These are phyloP conservation scores for Serendipita sp. DNA, from an alignment of 768 basidiomycete genomes.

Conservation along the genomic window DNA sequence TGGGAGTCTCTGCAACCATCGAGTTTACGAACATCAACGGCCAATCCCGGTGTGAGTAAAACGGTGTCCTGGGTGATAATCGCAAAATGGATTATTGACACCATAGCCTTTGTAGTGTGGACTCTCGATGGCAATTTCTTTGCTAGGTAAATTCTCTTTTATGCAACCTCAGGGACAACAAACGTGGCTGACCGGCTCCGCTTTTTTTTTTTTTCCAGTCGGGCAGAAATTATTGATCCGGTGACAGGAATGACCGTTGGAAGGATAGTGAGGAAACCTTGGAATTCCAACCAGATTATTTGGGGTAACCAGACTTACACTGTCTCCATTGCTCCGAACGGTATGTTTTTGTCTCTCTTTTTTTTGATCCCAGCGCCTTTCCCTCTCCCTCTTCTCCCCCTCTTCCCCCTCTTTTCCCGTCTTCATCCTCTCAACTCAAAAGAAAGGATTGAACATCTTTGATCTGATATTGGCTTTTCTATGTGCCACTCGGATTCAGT, in stretches of 20 bases:
- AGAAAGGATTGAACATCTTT: too few relatives aligned
- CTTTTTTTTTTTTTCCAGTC: not conserved
- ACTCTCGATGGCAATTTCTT: not conserved
- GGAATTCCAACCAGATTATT: not conserved
- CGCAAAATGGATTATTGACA: not conserved
- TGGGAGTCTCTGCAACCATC: not conserved
- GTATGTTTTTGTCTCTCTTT: too few relatives aligned
- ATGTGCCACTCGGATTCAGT: not conserved
- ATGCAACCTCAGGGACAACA: not conserved
- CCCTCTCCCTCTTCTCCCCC: not conserved
- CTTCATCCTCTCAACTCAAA: too few relatives aligned
- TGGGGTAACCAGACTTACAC: not conserved
- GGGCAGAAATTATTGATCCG: not conserved
- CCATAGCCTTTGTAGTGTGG: not conserved
- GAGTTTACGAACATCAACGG: not conserved
- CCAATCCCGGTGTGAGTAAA: not conserved
- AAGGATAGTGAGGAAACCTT: not conserved
- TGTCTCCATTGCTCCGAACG: not conserved
- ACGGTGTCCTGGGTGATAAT: too few relatives aligned
- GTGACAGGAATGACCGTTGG: not conserved
- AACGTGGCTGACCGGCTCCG: not conserved
- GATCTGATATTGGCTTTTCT: too few relatives aligned
- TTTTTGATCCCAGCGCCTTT: not conserved
- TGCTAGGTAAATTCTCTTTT: not conserved
- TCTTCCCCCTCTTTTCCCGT: not conserved